Conservation (phyloP, 2,329 filamentous ascomycete genomes). For the Xylariales sp. region DNA sequence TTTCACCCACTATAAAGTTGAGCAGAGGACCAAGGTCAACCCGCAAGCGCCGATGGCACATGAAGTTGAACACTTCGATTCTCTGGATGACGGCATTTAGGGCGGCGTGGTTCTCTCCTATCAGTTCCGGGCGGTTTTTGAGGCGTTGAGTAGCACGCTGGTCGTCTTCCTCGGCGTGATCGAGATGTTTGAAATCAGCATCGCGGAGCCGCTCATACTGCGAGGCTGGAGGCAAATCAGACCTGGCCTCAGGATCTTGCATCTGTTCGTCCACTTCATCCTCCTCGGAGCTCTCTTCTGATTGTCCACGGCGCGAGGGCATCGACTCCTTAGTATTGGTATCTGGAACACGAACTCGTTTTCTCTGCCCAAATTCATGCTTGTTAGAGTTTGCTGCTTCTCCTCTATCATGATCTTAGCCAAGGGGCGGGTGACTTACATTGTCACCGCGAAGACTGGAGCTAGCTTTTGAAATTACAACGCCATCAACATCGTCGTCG, state of each 20-base stretch:
- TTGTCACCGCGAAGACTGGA: constrained; percentile 37
- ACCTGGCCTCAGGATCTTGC: constrained; percentile 17
- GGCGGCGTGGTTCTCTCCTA: constrained; percentile 68
- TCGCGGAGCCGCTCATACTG: constrained; percentile 62
- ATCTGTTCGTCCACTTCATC: constrained; percentile 23
- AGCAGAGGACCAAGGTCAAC: constrained; percentile 89
- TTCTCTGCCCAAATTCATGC: no score
- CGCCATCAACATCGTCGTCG: constrained; percentile 24
- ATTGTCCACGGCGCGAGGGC: constrained; percentile 14
- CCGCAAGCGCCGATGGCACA: constrained; percentile 83
- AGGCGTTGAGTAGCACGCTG: constrained; percentile 61
- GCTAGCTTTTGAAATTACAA: constrained; percentile 31
- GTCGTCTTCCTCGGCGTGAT: constrained; percentile 55
- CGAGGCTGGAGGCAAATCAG: constrained; percentile 41
- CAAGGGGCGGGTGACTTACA: constrained; percentile 9
- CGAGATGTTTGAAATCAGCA: constrained; percentile 52
- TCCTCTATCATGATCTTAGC: constrained; percentile 16
- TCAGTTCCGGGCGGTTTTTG: constrained; percentile 39
- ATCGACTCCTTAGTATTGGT: constrained; percentile 6
- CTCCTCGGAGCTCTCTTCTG: constrained; percentile 20
- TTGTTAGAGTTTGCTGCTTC: no score
- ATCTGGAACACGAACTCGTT: constrained; percentile 27
- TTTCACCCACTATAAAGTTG: constrained; percentile 97
- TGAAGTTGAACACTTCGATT: constrained; percentile 87
- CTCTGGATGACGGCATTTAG: constrained; percentile 85